Evolutionary conservation across 2,329 filamentous ascomycete species (phyloP).

Genomic region (Claviceps sp.): DNA sequence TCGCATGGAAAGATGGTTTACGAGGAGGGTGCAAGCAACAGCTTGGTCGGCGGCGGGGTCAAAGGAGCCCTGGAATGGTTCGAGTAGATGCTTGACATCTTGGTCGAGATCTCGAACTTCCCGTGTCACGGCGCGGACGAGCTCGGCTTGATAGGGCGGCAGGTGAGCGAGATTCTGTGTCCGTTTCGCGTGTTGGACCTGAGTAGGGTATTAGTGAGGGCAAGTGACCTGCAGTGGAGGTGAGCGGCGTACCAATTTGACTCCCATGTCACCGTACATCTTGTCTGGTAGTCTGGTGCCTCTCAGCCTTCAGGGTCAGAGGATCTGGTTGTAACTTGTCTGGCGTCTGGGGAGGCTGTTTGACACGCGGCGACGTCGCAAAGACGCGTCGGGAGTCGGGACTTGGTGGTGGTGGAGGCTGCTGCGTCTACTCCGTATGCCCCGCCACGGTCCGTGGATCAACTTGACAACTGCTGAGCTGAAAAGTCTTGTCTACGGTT

Average conservation of each 20-base stretch:
- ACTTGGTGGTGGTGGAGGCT: not conserved
- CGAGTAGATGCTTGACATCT: slow-evolving; percentile 66
- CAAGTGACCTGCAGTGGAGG: not conserved
- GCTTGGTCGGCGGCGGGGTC: slow-evolving; percentile 72
- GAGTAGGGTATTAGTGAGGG: slow-evolving; percentile 3
- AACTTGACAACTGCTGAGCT: not conserved
- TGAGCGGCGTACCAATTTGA: slow-evolving; percentile 55
- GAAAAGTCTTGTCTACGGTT: too few species aligned
- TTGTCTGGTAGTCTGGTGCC: not conserved
- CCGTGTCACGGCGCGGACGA: slow-evolving; percentile 73
- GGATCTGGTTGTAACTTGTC: too few species aligned
- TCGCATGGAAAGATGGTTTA: slow-evolving; percentile 89
- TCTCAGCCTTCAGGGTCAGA: too few species aligned
- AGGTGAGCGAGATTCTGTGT: slow-evolving; percentile 76
- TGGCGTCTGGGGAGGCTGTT: not conserved
- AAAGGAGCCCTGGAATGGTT: slow-evolving; percentile 74
- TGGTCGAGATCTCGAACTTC: slow-evolving; percentile 90
- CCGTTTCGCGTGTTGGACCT: slow-evolving; percentile 94
- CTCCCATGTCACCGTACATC: slow-evolving; percentile 82
- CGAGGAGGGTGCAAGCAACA: slow-evolving; percentile 74
- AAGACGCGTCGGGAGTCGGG: not conserved
- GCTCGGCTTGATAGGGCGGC: slow-evolving; percentile 83
- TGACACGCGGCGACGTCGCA: not conserved
- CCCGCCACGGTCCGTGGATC: not conserved
- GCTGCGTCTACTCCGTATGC: not conserved